Percentiles rank a stretch among this genome's conserved stretches.
These are phyloP conservation scores for Bisporella sp. DNA, from an alignment of 2,329 filamentous ascomycete species.

Conservation along the genomic window DNA sequence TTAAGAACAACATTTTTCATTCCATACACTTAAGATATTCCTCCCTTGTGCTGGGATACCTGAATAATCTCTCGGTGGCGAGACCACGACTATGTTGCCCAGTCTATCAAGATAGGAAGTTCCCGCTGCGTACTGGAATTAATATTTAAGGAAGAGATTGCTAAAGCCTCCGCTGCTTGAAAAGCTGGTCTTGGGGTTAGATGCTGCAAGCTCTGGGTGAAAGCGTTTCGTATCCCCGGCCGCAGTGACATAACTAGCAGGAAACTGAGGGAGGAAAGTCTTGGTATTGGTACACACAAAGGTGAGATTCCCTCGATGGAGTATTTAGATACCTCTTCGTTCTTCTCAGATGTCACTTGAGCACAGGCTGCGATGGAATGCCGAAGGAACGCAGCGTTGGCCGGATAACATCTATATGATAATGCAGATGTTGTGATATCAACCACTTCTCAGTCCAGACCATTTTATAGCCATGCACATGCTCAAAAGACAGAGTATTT, in stretches of 20 bases:
- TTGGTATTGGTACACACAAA: constrained; percentile 18
- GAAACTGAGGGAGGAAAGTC: constrained; percentile 48
- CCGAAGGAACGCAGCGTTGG: constrained; percentile 52
- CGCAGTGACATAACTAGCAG: constrained; percentile 32
- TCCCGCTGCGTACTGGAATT: constrained; percentile 39
- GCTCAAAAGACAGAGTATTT: constrained; percentile 46
- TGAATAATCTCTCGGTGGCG: constrained; percentile 38
- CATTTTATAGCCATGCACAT: constrained; percentile 43
- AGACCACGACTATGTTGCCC: constrained; percentile 38
- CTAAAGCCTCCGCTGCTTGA: constrained; percentile 46
- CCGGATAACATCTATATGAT: constrained; percentile 52
- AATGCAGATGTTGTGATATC: constrained; percentile 48
- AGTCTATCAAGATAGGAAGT: constrained; percentile 34
- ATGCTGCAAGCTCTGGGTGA: constrained; percentile 32
- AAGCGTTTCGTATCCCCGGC: constrained; percentile 29
- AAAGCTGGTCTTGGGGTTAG: constrained; percentile 16
- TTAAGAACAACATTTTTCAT: constrained; percentile 21
- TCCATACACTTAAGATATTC: constrained; percentile 39
- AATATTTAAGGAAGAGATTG: constrained; percentile 38
- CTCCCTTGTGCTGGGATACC: constrained; percentile 51
- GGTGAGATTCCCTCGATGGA: constrained; percentile 7
- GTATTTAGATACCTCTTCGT: no score
- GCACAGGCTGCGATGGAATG: constrained; percentile 62
- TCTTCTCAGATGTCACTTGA: background rate
- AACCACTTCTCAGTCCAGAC: constrained; percentile 50